phyloP scores from a whole-genome alignment of 768 basidiomycete genomes.

The Royoungia palumana region DNA sequence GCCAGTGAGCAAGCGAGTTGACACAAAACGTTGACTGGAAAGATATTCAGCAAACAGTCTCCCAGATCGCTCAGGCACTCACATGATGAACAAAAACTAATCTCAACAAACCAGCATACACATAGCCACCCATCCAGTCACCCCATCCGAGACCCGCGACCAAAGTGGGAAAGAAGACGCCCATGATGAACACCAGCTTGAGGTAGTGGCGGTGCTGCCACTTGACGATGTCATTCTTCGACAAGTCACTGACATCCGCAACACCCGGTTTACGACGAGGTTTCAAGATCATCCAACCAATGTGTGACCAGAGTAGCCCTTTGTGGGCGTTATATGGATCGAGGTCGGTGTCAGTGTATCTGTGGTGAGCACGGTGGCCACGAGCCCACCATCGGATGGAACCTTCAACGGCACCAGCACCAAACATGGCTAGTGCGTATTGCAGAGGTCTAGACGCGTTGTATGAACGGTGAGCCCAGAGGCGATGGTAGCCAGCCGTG shows the following conservation, averaged over 20 bases:
- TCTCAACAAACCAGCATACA: slow-evolving; percentile 79
- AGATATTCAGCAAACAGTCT: not conserved
- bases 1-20: slow-evolving; percentile 96
- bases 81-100: slow-evolving; percentile 88
- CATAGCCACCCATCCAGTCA: slow-evolving; percentile 80
- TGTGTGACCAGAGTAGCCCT: slow-evolving; percentile 82
- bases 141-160: slow-evolving; percentile 82
- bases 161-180: slow-evolving; percentile 68
- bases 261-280: slow-evolving; percentile 86
- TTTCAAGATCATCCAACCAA: slow-evolving; percentile 93
- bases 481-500: slow-evolving; percentile 92
- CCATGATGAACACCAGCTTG: slow-evolving; percentile 64
- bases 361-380: slow-evolving; percentile 95
- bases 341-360: slow-evolving; percentile 95
- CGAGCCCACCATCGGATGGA: slow-evolving; percentile 99
- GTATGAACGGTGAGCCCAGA: slow-evolving; percentile 96
- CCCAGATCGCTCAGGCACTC: slow-evolving; percentile 26
- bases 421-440: slow-evolving; percentile 78
- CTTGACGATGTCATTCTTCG: slow-evolving; percentile 70
- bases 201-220: slow-evolving; percentile 90
- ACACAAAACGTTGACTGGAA: slow-evolving; percentile 92
- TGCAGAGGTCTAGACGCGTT: slow-evolving; percentile 86
- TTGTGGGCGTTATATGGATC: slow-evolving; percentile 94
- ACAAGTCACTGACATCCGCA: slow-evolving; percentile 85
- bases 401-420: slow-evolving; percentile 92